phyloP scores from a whole-genome alignment of 441 rosid species.

The Dalechampia spathulata region DNA sequence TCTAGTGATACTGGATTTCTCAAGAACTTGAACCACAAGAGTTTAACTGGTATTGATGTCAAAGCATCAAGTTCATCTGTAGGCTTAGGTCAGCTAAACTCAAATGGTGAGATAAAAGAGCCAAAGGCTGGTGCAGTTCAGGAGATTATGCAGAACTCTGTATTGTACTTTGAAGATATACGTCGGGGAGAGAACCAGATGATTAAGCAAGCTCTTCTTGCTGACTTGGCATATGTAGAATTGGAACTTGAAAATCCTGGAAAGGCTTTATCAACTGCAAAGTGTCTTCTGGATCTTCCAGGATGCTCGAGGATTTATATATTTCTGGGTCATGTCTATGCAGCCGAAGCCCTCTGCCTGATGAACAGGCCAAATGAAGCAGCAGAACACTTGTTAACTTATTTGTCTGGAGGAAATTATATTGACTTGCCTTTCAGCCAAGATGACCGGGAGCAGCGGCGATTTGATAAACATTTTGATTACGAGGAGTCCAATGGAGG shows the following conservation, averaged over 20 bases:
- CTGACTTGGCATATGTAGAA: conserved; percentile 76
- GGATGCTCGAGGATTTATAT: conserved; percentile 58
- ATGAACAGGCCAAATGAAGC: conserved; percentile 81
- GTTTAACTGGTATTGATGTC: conserved; percentile 30
- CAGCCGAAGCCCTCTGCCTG: conserved; percentile 92
- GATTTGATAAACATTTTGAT: conserved; percentile 39
- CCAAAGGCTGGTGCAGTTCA: conserved; percentile 57
- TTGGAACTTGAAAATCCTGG: conserved; percentile 81
- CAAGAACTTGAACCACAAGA: conserved; percentile 31
- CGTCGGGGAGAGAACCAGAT: conserved; percentile 45
- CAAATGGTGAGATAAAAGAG: conserved; percentile 67
- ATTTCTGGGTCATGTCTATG: conserved; percentile 76
- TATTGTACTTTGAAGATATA: conserved; percentile 44
- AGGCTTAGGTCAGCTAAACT: conserved; percentile 38
- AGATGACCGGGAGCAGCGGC: conserved; percentile 70
- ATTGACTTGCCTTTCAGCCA: conserved; percentile 55
- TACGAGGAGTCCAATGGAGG: conserved; percentile 55
- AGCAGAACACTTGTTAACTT: conserved; percentile 57
- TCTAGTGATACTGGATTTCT: conserved; percentile 30
- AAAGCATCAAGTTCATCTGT: conserved; percentile 25
- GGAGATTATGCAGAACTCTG: conserved; percentile 58
- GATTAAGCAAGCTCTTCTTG: conserved; percentile 68
- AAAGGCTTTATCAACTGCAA: conserved; percentile 60
- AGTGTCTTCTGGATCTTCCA: conserved; percentile 59
- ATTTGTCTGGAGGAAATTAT: conserved; percentile 48